Evolutionary conservation across 2,329 filamentous ascomycete genomes (phyloP).

Genomic region (Penicillium aurantiogriseum): DNA sequence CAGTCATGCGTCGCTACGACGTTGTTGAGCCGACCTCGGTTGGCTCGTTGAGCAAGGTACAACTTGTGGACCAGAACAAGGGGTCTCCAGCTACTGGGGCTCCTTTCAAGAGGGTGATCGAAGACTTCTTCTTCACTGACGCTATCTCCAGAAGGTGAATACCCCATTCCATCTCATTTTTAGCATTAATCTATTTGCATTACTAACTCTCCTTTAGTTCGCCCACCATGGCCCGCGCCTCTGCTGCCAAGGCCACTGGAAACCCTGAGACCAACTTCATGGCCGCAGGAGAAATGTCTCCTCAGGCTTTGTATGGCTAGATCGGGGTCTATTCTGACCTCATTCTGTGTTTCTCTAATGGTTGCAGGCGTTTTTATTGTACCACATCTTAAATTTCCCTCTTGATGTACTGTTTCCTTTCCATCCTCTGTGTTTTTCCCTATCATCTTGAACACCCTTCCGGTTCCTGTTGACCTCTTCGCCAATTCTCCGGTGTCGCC

Average conservation of each 20-base stretch:
- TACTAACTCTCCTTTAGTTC: conserved; percentile 58
- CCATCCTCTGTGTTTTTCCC: conserved; percentile 25
- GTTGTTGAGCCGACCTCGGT: conserved; percentile 79
- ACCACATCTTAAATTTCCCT: conserved; percentile 33
- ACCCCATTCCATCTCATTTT: neutral
- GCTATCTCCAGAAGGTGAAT: conserved; percentile 89
- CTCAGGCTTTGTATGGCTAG: conserved; percentile 42
- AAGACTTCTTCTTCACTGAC: conserved; percentile 99
- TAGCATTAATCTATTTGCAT: neutral
- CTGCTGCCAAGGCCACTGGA: conserved; percentile 80
- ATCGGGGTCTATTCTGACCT: conserved; percentile 17
- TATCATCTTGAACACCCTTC: conserved; percentile 24
- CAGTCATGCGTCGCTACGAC: conserved; percentile 84
- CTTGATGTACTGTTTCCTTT: conserved; percentile 24
- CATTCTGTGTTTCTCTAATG: conserved; percentile 32
- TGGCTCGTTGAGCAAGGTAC: conserved; percentile 78
- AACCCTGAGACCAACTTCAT: conserved; percentile 78
- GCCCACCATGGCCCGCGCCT: conserved; percentile 97
- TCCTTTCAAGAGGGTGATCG: conserved; percentile 78
- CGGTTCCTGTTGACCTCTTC: conserved; percentile 26
- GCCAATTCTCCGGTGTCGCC: conserved; percentile 23
- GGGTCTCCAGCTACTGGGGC: conserved; percentile 69
- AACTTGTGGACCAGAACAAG: conserved; percentile 96
- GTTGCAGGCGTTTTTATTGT: conserved; percentile 39
- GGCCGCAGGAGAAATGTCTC: conserved; percentile 61